A percentile compares a stretch with the other conserved stretches of the same genome.
These are phyloP conservation scores for Paratinospora sagittata DNA, from an alignment of 164 flowering plant species.

Conservation along the genomic window DNA sequence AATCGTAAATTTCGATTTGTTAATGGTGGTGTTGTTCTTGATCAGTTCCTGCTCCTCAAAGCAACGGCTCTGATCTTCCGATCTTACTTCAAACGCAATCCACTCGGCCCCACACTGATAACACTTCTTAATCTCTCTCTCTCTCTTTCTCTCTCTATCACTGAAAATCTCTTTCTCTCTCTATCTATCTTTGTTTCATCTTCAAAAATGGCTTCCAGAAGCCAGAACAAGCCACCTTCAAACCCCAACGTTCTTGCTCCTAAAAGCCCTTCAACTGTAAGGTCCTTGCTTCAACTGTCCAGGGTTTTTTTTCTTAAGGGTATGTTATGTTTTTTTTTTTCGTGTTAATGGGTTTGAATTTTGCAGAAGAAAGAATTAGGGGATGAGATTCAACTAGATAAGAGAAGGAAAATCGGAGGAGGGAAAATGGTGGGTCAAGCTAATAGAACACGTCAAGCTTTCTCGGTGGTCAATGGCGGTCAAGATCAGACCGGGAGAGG, in stretches of 20 bases:
- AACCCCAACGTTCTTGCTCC: conserved; percentile 9
- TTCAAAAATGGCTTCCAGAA: conserved; percentile 36
- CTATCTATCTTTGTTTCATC: background rate
- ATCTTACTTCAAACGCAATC: background rate
- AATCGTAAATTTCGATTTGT: background rate
- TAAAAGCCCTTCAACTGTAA: conserved; percentile 37
- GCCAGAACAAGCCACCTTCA: conserved; percentile 39
- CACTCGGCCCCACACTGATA: background rate
- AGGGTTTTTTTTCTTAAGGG: background rate
- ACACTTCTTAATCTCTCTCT: background rate
- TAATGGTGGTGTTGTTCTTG: too few relatives aligned
- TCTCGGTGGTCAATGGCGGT: conserved; percentile 55
- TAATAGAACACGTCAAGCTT: conserved; percentile 43
- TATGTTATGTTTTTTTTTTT: background rate
- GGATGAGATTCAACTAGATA: conserved; percentile 12
- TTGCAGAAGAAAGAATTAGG: conserved; percentile 1
- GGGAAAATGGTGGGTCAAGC: conserved; percentile 56
- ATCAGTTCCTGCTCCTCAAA: background rate
- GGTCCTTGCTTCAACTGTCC: conserved; percentile 3
- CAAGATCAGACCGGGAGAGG: conserved; percentile 35
- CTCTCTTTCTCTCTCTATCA: conserved; percentile 2
- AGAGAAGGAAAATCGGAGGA: conserved; percentile 41
- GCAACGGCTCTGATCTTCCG: conserved; percentile 3
- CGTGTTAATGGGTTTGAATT: background rate
- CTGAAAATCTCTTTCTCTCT: background rate